Evolutionary conservation across 208 protist genomes (phyloP).

Genomic region (Leishmania braziliensis): DNA sequence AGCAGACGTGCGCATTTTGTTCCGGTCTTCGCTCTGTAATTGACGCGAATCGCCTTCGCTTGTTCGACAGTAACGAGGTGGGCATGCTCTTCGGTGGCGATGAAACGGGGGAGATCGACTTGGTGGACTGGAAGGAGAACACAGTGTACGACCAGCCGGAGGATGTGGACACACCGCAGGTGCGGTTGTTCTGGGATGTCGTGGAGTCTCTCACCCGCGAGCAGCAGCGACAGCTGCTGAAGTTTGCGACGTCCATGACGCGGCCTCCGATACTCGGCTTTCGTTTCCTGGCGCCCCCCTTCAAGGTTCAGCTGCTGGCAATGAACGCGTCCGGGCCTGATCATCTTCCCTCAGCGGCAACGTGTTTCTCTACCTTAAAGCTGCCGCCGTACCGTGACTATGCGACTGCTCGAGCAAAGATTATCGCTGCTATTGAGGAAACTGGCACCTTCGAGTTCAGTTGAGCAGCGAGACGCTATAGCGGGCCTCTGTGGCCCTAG

Average conservation of each 20-base stretch:
- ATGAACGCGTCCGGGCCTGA: conserved; percentile 34
- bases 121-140: conserved; percentile 88
- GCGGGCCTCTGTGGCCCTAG: not conserved
- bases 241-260: conserved; percentile 88
- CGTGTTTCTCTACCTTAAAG: conserved; percentile 95
- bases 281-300: conserved; percentile 85
- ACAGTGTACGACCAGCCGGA: conserved; percentile 79
- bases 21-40: conserved; percentile 79
- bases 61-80: conserved; percentile 92
- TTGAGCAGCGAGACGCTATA: conserved; percentile 24
- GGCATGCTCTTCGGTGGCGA: conserved; percentile 85
- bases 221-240: conserved; percentile 83
- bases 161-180: conserved; percentile 54
- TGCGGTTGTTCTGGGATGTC: conserved; percentile 90
- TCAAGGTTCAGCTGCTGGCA: conserved; percentile 80
- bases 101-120: conserved; percentile 70
- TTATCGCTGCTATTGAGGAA: conserved; percentile 89
- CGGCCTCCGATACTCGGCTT: conserved; percentile 94
- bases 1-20: conserved; percentile 85
- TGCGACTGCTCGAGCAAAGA: conserved; percentile 74
- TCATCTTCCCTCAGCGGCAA: conserved; percentile 89
- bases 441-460: conserved; percentile 86
- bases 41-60: conserved; percentile 54
- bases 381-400: conserved; percentile 83
- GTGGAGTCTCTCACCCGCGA: conserved; percentile 69